Evolutionary conservation across 1,284 basidiomycete genomes (phyloP).

Genomic region (Ustilago esculenta): DNA sequence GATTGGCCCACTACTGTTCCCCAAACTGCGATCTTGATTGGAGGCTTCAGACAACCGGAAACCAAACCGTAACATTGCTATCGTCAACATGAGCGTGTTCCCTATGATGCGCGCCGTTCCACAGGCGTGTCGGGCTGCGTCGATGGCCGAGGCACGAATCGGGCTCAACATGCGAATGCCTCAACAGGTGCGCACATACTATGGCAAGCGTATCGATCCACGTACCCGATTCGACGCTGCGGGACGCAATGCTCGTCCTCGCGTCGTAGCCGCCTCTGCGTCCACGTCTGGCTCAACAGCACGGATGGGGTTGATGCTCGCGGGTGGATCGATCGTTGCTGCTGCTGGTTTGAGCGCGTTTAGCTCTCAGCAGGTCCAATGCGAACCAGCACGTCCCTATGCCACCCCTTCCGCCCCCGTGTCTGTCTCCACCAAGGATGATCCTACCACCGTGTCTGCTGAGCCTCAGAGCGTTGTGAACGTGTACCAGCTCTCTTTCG

Average conservation of each 20-base stretch:
- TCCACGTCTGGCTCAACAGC: slow-evolving; percentile 9
- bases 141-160: slow-evolving; percentile 26
- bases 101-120: slow-evolving; percentile 27
- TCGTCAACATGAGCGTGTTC: slow-evolving; percentile 24
- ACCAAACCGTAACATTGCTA: background rate
- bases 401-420: slow-evolving; percentile 15
- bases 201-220: slow-evolving; percentile 35
- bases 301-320: slow-evolving; percentile 28
- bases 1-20: too few species aligned
- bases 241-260: slow-evolving; percentile 1
- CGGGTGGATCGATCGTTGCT: slow-evolving; percentile 25
- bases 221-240: slow-evolving; percentile 13
- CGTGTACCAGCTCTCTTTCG: slow-evolving; percentile 85
- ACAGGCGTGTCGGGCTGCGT: slow-evolving; percentile 31
- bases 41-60: too few species aligned
- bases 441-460: slow-evolving; percentile 17
- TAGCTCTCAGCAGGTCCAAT: slow-evolving; percentile 8
- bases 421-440: slow-evolving; percentile 6
- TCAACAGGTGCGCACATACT: slow-evolving; percentile 32
- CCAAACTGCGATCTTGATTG: too few species aligned
- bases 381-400: slow-evolving; percentile 34
- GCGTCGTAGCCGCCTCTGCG: slow-evolving; percentile 18
- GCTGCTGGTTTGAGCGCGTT: slow-evolving; percentile 28
- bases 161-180: slow-evolving; percentile 30
- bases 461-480: slow-evolving; percentile 76